Evolutionary conservation across 2,329 filamentous ascomycete genomes (phyloP), one percentile per base, ranked within the genome.

Genomic region (Fusarium sp.): DNA sequence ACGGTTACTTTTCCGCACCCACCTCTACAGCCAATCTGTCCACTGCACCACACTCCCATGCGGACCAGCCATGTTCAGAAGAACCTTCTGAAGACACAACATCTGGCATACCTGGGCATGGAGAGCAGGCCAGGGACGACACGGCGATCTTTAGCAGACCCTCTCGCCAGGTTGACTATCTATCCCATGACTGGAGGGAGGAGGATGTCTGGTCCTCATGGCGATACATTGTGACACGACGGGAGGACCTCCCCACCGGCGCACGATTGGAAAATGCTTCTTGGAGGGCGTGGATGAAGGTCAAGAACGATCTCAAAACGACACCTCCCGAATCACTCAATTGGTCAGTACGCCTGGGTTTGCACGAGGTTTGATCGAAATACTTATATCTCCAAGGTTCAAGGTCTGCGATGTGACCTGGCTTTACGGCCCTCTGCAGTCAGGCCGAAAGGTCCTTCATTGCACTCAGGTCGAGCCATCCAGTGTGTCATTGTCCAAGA

Each of bases 181-280:
- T 97, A 50, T 97, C 94, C 16, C 92, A 98, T 77, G 89, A 95
- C 66, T 97, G 95, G 93, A 89, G 87, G 68, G 93, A 97, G 80
- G 94, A 98, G 79, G 95, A 99, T 79, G 96, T 98, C 25, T 98
- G 94, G 94, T 91, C 92, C 6, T 97, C 95, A 1, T 98, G 96
- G 96, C 90, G 93, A 77, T 96, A 97, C 77, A 93, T 98, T 73
- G 89, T 94, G 13, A 90, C 91, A 23, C 91, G 93, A 74, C 86
- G 91, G 73, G 89, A 89, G 64, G 87, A 92, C 57, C 96, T 96
- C 70, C 89, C 88, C 73, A 95, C 97, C 78, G 88, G 91, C 33
- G 90, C 90, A 33, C 86, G 96, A 53, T 81, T 98, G 27, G 96
- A 98, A 79, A 98, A 99, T 79, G 96, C 96, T 3, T 97, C 93